Conservation (phyloP, 2,329 filamentous ascomycete genomes). For the Diaporthe eres region DNA sequence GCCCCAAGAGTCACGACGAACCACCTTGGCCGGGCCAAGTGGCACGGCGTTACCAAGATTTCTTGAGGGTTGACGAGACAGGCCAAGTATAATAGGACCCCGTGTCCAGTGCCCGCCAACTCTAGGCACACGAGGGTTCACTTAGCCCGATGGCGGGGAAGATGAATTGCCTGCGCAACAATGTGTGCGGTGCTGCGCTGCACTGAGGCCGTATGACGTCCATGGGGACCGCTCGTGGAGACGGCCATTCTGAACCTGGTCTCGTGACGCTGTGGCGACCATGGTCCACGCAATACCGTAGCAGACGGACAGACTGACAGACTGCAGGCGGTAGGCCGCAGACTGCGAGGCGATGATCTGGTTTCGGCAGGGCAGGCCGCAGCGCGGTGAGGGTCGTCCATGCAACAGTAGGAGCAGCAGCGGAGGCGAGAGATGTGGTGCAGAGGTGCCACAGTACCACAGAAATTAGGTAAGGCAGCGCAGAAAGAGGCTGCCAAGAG, state of each 20-base stretch:
- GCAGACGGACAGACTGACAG: background rate
- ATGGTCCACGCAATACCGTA: background rate
- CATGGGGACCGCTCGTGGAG: background rate
- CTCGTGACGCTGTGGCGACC: conserved; percentile 1
- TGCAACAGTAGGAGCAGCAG: conserved; percentile 7
- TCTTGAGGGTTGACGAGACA: conserved; percentile 13
- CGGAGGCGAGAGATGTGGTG: background rate
- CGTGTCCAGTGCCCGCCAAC: background rate
- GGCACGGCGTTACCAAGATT: conserved; percentile 13
- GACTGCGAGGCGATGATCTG: conserved; percentile 5
- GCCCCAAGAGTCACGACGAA: conserved; percentile 18
- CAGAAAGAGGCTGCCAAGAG: conserved; percentile 9
- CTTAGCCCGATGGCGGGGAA: background rate
- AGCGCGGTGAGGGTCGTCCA: background rate
- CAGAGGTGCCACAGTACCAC: background rate
- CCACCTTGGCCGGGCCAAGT: conserved; percentile 30
- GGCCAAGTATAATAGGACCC: background rate
- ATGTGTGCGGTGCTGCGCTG: background rate
- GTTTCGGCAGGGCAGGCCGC: conserved; percentile 19
- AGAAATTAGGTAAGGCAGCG: background rate
- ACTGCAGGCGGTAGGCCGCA: background rate
- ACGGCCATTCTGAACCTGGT: background rate
- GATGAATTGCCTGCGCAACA: background rate
- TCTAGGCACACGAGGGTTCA: conserved; percentile 9
- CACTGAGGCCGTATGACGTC: background rate